These are phyloP conservation scores for Wallacemonas sp. DNA, from an alignment of 208 protist genomes.

Conservation along the genomic window DNA sequence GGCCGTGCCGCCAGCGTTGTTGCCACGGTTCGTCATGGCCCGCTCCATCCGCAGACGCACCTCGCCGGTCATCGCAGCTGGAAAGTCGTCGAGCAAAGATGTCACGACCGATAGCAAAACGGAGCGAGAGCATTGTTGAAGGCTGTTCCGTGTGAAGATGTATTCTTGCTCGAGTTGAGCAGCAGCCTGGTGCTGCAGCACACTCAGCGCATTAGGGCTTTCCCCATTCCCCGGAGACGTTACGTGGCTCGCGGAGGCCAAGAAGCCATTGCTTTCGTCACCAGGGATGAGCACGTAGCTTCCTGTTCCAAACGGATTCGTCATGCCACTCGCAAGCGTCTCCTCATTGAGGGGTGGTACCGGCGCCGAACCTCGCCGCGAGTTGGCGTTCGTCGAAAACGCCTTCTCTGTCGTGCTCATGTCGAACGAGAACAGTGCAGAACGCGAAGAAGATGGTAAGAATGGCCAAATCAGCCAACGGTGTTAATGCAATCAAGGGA, in stretches of 20 bases:
- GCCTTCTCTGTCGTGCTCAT: slow-evolving; percentile 2
- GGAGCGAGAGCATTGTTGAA: slow-evolving; percentile 61
- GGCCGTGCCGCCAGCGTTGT: slow-evolving; percentile 1
- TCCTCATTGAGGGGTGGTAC: slow-evolving; percentile 46
- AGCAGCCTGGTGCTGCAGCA: slow-evolving; percentile 48
- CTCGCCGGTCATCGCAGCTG: slow-evolving; percentile 39
- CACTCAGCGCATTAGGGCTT: slow-evolving; percentile 20
- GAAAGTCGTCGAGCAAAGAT: slow-evolving; percentile 76
- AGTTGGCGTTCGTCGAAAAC: neutral
- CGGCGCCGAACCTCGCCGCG: neutral
- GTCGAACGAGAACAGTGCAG: too few species aligned
- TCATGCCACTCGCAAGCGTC: slow-evolving; percentile 25
- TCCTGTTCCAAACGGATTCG: slow-evolving; percentile 15
- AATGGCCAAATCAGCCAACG: slow-evolving; percentile 8
- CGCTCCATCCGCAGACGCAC: slow-evolving; percentile 67
- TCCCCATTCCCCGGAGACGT: slow-evolving; percentile 23
- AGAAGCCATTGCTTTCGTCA: slow-evolving; percentile 3
- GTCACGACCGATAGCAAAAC: slow-evolving; percentile 62
- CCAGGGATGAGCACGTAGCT: slow-evolving; percentile 8
- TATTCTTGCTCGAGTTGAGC: slow-evolving; percentile 69
- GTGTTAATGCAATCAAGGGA: too few species aligned
- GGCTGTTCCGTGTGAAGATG: slow-evolving; percentile 40
- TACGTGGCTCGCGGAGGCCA: neutral
- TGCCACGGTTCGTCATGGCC: slow-evolving; percentile 25
- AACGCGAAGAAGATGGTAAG: slow-evolving; percentile 7